Conservation (phyloP, 2,329 filamentous ascomycete genomes). For the Monosporascus sp. region DNA sequence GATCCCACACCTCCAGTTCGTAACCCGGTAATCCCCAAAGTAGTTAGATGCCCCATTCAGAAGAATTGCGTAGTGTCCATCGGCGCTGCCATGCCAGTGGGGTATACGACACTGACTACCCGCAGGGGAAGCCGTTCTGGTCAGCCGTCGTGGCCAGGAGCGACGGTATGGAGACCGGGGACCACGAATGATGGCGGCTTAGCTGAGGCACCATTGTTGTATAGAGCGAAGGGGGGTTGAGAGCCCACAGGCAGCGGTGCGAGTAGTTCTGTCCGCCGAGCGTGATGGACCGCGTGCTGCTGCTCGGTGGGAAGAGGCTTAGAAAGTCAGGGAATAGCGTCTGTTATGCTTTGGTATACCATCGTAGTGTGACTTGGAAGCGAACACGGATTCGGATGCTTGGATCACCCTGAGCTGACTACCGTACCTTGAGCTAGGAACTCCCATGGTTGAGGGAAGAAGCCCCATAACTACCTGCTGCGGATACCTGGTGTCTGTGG, state of each 20-base stretch:
- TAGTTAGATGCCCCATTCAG: no score
- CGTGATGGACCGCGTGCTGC: slow-evolving; percentile 3
- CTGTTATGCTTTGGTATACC: slow-evolving; percentile 7
- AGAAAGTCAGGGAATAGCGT: slow-evolving; percentile 20
- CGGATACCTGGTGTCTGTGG: no score
- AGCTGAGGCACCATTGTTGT: slow-evolving; percentile 16
- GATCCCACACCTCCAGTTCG: no score
- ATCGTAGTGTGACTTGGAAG: neutral
- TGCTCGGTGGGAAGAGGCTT: slow-evolving; percentile 9
- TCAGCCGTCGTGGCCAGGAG: slow-evolving; percentile 10
- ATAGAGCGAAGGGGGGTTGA: slow-evolving; percentile 19
- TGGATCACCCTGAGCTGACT: no score
- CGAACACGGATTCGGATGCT: no score
- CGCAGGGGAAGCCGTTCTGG: slow-evolving; percentile 22
- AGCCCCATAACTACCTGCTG: no score
- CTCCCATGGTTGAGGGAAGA: no score
- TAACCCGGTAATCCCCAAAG: no score
- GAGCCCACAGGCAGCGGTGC: slow-evolving; percentile 24
- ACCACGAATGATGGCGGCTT: slow-evolving; percentile 20
- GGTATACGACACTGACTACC: neutral
- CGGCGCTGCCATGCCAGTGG: no score
- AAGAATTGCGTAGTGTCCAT: no score
- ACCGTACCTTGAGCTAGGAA: no score
- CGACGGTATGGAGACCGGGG: slow-evolving; percentile 11
- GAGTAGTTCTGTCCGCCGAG: slow-evolving; percentile 25